Conservation (phyloP, 768 basidiomycete species). For the Amanita exitialis region DNA sequence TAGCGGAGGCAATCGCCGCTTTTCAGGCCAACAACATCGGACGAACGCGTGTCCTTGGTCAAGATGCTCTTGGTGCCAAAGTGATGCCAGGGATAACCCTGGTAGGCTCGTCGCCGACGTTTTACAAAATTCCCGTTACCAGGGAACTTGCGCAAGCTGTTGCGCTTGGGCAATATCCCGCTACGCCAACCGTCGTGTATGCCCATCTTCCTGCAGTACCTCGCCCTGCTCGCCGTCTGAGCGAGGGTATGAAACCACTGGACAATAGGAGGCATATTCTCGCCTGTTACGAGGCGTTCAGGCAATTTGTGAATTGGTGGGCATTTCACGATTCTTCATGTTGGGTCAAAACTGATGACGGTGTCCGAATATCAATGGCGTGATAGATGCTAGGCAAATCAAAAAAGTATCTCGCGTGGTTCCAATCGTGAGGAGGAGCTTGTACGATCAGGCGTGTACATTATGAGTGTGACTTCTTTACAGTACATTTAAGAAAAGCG, state of each 20-base stretch:
- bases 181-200: slow-evolving; percentile 12
- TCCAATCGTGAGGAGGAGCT: too few species aligned
- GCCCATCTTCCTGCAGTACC: slow-evolving; percentile 14
- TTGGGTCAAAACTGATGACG: not conserved
- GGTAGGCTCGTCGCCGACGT: not conserved
- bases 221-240: slow-evolving; percentile 12
- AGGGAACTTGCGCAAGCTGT: slow-evolving; percentile 8
- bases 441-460: too few species aligned
- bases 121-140: slow-evolving; percentile 3
- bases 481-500: too few species aligned
- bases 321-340: not conserved
- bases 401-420: too few species aligned
- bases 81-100: not conserved
- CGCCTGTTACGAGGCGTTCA: slow-evolving; percentile 21
- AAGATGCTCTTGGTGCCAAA: not conserved
- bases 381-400: not conserved
- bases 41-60: slow-evolving; percentile 4
- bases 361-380: not conserved
- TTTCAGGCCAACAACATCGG: not conserved
- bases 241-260: slow-evolving; percentile 20
- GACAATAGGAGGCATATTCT: slow-evolving; percentile 18
- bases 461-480: too few species aligned
- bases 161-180: slow-evolving; percentile 11
- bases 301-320: slow-evolving; percentile 9
- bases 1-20: not conserved